A percentile compares a stretch with the other conserved stretches of the same genome.
phyloP scores from a whole-genome alignment of 2,329 filamentous ascomycete genomes.

The Elsinoe australis region DNA sequence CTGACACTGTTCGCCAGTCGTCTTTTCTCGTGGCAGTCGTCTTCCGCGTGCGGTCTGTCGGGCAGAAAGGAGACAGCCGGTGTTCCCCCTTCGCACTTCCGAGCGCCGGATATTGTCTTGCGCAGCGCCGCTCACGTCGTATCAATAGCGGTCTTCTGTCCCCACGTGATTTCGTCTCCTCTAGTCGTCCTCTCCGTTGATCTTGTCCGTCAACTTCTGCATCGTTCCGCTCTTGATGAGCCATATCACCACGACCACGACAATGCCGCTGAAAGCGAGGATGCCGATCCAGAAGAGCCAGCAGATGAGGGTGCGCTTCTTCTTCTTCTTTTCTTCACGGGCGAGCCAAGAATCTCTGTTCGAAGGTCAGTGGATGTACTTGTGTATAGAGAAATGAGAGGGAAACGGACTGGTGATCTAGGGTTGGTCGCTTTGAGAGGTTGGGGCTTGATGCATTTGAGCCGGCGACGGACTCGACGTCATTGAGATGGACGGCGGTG shows the following conservation, averaged over 20 bases:
- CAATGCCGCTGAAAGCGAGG: conserved; percentile 38
- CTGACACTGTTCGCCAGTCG: not conserved
- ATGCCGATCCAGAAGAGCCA: conserved; percentile 42
- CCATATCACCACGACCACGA: conserved; percentile 42
- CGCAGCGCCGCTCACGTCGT: too few relatives aligned
- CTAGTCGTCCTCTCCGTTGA: conserved; percentile 1
- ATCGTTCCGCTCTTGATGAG: conserved; percentile 29
- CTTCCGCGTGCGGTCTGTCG: not conserved
- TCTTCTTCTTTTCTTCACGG: conserved; percentile 42
- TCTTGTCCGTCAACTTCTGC: conserved; percentile 16
- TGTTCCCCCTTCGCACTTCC: not conserved
- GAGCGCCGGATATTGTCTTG: too few relatives aligned
- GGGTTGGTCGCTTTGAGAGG: conserved; percentile 20
- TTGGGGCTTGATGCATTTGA: conserved; percentile 4
- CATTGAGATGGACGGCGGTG: conserved; percentile 46
- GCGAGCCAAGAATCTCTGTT: conserved; percentile 48
- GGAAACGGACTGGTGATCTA: conserved; percentile 35
- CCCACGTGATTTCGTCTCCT: not conserved
- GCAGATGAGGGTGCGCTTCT: conserved; percentile 42
- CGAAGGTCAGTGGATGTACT: conserved; percentile 13
- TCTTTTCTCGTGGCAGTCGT: not conserved
- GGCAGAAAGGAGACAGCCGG: not conserved
- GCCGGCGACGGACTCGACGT: conserved; percentile 37
- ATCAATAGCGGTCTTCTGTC: too few relatives aligned
- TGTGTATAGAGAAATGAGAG: not conserved